Evolutionary conservation across 2,329 filamentous ascomycete species (phyloP).

Genomic region (Penicillium sp.): DNA sequence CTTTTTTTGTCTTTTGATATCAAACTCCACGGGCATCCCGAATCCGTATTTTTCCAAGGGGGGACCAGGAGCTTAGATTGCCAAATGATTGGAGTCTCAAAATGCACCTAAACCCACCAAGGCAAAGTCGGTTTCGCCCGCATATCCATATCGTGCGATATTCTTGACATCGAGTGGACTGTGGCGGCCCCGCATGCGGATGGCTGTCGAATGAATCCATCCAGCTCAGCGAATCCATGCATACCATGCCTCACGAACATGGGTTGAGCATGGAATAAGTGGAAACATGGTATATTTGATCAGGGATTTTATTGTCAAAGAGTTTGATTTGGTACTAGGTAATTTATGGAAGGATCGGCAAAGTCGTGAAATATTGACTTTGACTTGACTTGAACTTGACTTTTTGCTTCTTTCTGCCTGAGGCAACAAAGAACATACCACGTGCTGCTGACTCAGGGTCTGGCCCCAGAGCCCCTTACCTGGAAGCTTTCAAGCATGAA

Average conservation of each 20-base stretch:
- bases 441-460: neutral
- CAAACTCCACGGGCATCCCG: neutral
- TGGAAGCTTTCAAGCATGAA: neutral
- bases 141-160: conserved; percentile 13
- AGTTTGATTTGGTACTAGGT: conserved; percentile 9
- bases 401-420: neutral
- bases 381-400: neutral
- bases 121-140: conserved; percentile 12
- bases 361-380: neutral
- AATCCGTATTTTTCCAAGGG: neutral
- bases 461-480: neutral
- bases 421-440: neutral
- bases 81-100: neutral
- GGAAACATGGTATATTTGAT: neutral
- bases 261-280: conserved; percentile 1
- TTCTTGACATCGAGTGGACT: conserved; percentile 17
- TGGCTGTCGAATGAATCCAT: conserved; percentile 12
- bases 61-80: neutral
- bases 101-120: neutral
- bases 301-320: neutral
- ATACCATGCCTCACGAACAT: conserved; percentile 16
- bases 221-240: conserved; percentile 6
- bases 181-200: conserved; percentile 23
- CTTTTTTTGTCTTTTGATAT: neutral
- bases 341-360: neutral